Conservation (phyloP, 441 rosid genomes). For the Gossypium davidsonii region DNA sequence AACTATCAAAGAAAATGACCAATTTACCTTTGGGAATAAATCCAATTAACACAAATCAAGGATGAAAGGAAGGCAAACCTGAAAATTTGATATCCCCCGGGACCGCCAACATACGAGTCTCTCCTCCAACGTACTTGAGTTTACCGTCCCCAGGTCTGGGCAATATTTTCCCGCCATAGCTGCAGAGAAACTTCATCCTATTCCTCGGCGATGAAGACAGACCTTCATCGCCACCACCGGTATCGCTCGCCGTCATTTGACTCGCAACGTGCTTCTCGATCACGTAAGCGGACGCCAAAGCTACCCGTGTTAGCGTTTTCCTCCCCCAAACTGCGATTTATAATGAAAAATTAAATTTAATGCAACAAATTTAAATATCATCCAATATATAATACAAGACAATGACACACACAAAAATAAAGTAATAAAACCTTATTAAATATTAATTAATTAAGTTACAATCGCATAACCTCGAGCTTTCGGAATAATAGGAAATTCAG, state of each 20-base stretch:
- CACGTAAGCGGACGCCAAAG: neutral
- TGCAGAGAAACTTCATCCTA: slow-evolving; percentile 63
- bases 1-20: neutral
- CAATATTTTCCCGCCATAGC: slow-evolving; percentile 82
- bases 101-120: slow-evolving; percentile 69
- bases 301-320: neutral
- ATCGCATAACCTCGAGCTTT: neutral
- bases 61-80: slow-evolving; percentile 22
- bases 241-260: slow-evolving; percentile 21
- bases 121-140: slow-evolving; percentile 84
- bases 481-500: neutral
- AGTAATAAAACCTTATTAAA: neutral
- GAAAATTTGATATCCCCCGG: slow-evolving; percentile 41
- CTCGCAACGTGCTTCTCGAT: neutral
- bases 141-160: slow-evolving; percentile 52
- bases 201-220: slow-evolving; percentile 28
- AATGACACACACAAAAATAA: neutral
- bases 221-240: slow-evolving; percentile 21
- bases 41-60: neutral
- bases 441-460: neutral
- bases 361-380: neutral
- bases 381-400: neutral
- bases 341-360: neutral
- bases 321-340: neutral
- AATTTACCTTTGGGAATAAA: neutral